phyloP scores from a whole-genome alignment of 164 flowering plant genomes.

The Annona cherimola region DNA sequence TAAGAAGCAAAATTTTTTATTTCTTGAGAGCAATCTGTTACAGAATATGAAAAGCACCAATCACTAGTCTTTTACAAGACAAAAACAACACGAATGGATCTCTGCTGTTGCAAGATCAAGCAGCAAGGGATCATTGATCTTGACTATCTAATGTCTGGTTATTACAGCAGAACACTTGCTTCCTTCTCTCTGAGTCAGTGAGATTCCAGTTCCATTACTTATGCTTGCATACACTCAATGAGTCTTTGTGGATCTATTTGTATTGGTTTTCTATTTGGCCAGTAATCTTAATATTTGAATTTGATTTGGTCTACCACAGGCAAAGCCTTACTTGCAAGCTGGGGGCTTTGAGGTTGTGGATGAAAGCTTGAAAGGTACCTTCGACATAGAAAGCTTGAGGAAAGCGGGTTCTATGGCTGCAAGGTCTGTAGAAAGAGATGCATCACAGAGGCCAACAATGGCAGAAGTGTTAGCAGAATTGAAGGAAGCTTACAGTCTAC shows the following conservation, averaged over 20 bases:
- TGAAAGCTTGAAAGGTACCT: constrained; percentile 54
- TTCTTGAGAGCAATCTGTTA: too few species aligned
- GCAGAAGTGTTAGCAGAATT: constrained; percentile 63
- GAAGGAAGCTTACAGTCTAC: constrained; percentile 73
- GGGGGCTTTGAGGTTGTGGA: constrained; percentile 83
- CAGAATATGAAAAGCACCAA: too few species aligned
- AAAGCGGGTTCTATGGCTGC: constrained; percentile 54
- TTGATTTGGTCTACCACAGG: constrained; percentile 37
- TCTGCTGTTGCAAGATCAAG: too few species aligned
- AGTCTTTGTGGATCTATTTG: not conserved
- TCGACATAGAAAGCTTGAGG: constrained; percentile 69
- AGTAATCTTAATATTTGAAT: not conserved
- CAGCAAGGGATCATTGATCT: too few species aligned
- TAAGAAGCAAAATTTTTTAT: too few species aligned
- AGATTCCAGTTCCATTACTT: too few species aligned
- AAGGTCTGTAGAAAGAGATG: constrained; percentile 79
- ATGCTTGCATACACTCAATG: too few species aligned
- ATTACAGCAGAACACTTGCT: too few species aligned
- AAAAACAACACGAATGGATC: too few species aligned
- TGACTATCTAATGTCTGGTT: too few species aligned
- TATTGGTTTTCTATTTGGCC: not conserved
- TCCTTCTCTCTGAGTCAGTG: too few species aligned
- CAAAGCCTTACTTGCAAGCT: constrained; percentile 86
- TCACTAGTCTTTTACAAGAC: too few species aligned
- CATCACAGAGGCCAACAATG: constrained; percentile 65